Evolutionary conservation across 495 filamentous ascomycete species (phyloP), one percentile per base, ranked within the genome.

Genomic region (Collariella sp.): DNA sequence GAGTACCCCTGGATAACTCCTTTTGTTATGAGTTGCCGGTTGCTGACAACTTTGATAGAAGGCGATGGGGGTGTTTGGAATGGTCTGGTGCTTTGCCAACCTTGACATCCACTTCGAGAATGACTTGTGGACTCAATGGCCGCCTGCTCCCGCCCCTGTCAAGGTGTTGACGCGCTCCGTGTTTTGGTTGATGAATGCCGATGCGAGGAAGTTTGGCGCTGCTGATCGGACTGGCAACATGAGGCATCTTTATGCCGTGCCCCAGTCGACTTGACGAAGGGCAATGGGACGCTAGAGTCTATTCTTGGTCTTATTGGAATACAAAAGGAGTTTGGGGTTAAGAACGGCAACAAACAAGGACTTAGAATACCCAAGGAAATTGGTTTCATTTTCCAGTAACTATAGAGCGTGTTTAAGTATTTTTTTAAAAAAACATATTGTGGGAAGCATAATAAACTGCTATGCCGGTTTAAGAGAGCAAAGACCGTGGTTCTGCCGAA

Each of bases 61-160:
- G 38, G 51, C 34, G 10, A 13, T 67, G 6, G 59, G 62, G 9
- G 24, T 58, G 6, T 22, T 41, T 0, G 62, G 54, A 10, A 34
- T 68, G 39, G 47, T 62, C 13, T 62, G 49, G 33, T 31, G 60
- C 3, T 67, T 72, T 52, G 70, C 71, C 13, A 68, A 67, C n/a
- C 64, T 78, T 66, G 71, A 79, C 59, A 39, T 69, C 7, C 66
- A 66, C 2, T 75, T 70, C 55, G 70, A 73, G 41, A 57, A 52
- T 10, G 69, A 56, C 9, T 54, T 64, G 31, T 70, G 68, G 58
- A 56, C 16, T 2, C 41, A 59, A 34, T 73, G 64, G 42, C 71
- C 71, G 1, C 60, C 67, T 1, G 67, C 66, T 1, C 65, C 71
- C 0, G 62, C 19, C 0, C 35, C 55, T 9, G 51, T 67, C 26